Evolutionary conservation across 2,329 filamentous ascomycete genomes (phyloP).

Genomic region (Curvularia lunata): DNA sequence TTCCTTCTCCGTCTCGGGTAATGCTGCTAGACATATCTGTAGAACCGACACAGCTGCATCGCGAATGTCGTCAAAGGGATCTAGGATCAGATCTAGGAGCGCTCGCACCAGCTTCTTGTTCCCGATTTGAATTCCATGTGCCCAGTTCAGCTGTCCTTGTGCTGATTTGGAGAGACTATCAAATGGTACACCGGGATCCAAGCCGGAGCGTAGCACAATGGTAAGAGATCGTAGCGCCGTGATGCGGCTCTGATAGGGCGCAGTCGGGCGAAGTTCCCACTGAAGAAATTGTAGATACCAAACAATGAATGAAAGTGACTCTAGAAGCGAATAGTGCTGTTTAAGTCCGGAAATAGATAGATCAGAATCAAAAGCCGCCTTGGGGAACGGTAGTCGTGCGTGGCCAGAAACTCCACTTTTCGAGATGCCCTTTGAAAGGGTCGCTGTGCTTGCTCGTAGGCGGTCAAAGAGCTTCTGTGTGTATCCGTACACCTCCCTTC

Average conservation of each 20-base stretch:
- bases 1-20: slow-evolving; percentile 22
- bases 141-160: slow-evolving; percentile 58
- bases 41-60: slow-evolving; percentile 58
- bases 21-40: slow-evolving; percentile 37
- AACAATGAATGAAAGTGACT: slow-evolving; percentile 69
- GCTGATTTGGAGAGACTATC: slow-evolving; percentile 56
- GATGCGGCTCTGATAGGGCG: slow-evolving; percentile 89
- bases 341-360: not conserved
- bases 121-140: slow-evolving; percentile 56
- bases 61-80: slow-evolving; percentile 93
- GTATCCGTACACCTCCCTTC: slow-evolving; percentile 78
- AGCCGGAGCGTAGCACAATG: slow-evolving; percentile 71
- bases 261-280: slow-evolving; percentile 75
- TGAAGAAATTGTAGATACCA: slow-evolving; percentile 79
- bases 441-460: slow-evolving; percentile 54
- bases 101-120: slow-evolving; percentile 59
- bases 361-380: slow-evolving; percentile 7
- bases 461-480: slow-evolving; percentile 79
- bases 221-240: slow-evolving; percentile 75
- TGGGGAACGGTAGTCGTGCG: slow-evolving; percentile 28
- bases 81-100: slow-evolving; percentile 79
- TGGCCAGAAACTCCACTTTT: slow-evolving; percentile 14
- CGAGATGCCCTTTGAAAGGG: slow-evolving; percentile 30
- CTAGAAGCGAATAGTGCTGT: slow-evolving; percentile 43
- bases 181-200: slow-evolving; percentile 59